These are phyloP conservation scores for Themeda triandra DNA, from an alignment of 176 grass and related monocot species.

Conservation along the genomic window DNA sequence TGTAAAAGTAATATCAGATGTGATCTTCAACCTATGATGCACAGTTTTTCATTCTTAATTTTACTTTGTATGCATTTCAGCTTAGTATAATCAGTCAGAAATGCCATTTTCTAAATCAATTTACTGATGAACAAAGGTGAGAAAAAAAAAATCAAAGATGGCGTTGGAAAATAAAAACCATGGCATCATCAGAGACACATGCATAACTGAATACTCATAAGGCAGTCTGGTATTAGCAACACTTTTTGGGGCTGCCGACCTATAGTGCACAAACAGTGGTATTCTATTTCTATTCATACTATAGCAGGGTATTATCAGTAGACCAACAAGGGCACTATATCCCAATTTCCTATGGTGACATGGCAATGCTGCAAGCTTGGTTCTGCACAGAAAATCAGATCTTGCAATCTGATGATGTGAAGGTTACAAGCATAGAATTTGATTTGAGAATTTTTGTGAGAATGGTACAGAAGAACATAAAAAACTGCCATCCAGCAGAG, in stretches of 20 bases:
- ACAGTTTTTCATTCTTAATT: not conserved
- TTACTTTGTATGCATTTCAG: not conserved
- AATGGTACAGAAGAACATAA: not conserved
- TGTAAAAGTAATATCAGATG: constrained; percentile 26
- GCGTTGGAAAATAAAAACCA: not conserved
- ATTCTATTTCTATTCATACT: not conserved
- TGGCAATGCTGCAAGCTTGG: not conserved
- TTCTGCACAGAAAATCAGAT: not conserved
- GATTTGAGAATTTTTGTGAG: not conserved
- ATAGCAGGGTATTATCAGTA: not conserved
- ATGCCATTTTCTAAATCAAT: not conserved
- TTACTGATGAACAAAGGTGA: not conserved
- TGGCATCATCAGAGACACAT: not conserved
- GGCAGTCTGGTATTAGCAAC: not conserved
- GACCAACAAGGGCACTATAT: not conserved
- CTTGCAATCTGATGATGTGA: not conserved
- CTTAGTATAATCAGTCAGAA: not conserved
- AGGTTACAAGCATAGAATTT: not conserved
- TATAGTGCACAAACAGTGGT: not conserved
- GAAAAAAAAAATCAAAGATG: not conserved
- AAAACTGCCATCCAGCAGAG: not conserved
- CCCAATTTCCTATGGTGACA: not conserved
- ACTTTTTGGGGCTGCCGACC: not conserved
- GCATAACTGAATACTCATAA: not conserved
- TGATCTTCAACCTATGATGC: constrained; percentile 8